These are phyloP conservation scores for Striga asiatica DNA, from an alignment of 257 asterid species.

Conservation along the genomic window DNA sequence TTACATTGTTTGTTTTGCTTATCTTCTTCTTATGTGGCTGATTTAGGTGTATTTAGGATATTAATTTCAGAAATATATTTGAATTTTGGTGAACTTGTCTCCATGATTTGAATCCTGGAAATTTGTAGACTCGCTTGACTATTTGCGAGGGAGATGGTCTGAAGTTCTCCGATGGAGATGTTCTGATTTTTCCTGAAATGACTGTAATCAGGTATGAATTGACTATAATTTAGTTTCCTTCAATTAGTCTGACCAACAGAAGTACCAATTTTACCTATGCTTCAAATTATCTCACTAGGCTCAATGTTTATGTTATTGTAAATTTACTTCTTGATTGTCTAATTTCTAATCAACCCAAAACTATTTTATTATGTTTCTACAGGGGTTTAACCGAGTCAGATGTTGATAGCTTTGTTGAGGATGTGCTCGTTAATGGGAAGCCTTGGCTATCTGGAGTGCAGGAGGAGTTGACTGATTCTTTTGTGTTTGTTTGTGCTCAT, in stretches of 20 bases:
- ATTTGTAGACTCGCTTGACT: slow-evolving; percentile 71
- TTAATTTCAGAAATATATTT: background rate
- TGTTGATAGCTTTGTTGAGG: slow-evolving; percentile 70
- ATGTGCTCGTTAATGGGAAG: slow-evolving; percentile 70
- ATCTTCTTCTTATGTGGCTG: background rate
- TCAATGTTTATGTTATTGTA: too few species aligned
- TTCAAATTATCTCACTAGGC: too few species aligned
- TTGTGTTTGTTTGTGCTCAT: slow-evolving; percentile 37
- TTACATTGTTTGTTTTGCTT: too few species aligned
- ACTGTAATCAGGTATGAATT: slow-evolving; percentile 52
- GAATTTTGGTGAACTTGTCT: slow-evolving; percentile 3
- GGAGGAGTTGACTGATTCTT: slow-evolving; percentile 28
- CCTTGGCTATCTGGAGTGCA: slow-evolving; percentile 62
- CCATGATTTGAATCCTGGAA: slow-evolving; percentile 17
- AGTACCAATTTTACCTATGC: too few species aligned
- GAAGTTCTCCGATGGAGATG: slow-evolving; percentile 73
- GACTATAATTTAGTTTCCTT: too few species aligned
- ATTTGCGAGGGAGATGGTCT: slow-evolving; percentile 58
- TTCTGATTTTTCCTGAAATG: slow-evolving; percentile 87
- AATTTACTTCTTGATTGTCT: slow-evolving; percentile 3
- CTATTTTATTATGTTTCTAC: slow-evolving; percentile 10
- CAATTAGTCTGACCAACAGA: too few species aligned
- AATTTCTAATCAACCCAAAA: slow-evolving; percentile 1
- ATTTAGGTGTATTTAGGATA: background rate
- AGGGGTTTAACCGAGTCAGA: slow-evolving; percentile 77